phyloP scores from a whole-genome alignment of 2,329 filamentous ascomycete species.

The Colletotrichum trifolii region DNA sequence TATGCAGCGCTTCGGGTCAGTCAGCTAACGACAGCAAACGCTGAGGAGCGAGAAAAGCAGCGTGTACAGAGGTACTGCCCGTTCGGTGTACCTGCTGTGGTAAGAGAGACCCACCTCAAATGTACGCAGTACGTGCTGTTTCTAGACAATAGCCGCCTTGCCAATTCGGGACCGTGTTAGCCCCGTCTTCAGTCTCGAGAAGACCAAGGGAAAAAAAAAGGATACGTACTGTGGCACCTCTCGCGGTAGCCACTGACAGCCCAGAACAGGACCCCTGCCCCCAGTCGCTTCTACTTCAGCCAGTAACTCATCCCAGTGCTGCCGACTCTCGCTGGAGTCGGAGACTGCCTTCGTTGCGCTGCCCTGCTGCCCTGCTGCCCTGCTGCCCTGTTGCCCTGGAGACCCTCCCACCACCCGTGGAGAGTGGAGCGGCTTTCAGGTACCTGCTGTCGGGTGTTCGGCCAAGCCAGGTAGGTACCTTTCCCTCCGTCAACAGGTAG shows the following conservation, averaged over 20 bases:
- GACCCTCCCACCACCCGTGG: conserved; percentile 28
- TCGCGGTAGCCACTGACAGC: conserved; percentile 28
- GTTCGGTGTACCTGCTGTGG: too few species aligned
- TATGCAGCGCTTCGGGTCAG: too few species aligned
- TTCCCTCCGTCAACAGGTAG: too few species aligned
- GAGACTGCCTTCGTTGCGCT: neutral
- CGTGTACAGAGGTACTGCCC: too few species aligned
- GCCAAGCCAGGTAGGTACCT: too few species aligned
- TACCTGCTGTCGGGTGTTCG: too few species aligned
- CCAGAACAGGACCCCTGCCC: conserved; percentile 31
- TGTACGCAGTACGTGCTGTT: neutral
- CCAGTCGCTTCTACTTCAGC: conserved; percentile 18
- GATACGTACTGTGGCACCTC: neutral
- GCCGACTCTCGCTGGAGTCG: too few species aligned
- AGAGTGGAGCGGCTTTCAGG: neutral
- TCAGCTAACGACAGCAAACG: too few species aligned
- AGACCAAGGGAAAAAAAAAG: neutral
- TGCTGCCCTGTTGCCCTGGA: neutral
- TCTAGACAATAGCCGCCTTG: neutral
- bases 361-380: conserved; percentile 7
- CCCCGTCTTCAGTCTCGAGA: neutral
- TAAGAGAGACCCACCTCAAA: neutral
- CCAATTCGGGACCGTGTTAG: neutral
- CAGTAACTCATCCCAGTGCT: conserved; percentile 26
- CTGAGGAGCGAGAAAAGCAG: too few species aligned